Evolutionary conservation across 2,329 filamentous ascomycete species (phyloP), one percentile per base, ranked within the genome.

Genomic region (Claviceps sorghi): DNA sequence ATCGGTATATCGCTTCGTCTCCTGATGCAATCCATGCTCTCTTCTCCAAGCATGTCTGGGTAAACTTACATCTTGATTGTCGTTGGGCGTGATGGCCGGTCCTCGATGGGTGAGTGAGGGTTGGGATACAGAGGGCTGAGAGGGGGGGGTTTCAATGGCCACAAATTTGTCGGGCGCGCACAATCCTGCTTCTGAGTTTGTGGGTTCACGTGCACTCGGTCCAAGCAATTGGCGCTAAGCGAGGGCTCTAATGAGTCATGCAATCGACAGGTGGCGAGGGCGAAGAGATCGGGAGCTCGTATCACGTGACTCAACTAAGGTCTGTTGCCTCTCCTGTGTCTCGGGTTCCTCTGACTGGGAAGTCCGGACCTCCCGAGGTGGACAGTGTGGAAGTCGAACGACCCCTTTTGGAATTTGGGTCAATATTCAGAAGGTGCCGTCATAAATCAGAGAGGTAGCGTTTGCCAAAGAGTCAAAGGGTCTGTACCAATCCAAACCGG

Each of bases 31-130:
- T 49, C 30, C 30, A 46, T 36, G n/a, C 42, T 38, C 32, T 51
- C 51, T 29, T 46, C 15, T 22, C 4, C 29, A 29, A 17, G 32
- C n/a, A 22, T 42, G 7, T 40, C 34, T 21, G 21, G 38, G 44
- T 57, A 29, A 70, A 70, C 69, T 71, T 65, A 71, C 69, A 71
- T 71, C 69, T 71, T 71, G 65, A 67, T 64, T 70, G 60, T 67
- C 64, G 63, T 63, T 67, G 64, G 60, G 63, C 59, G 64, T 66
- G 64, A 70, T 69, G 69, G 69, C 62, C 62, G 65, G 61, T 67
- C 67, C 65, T 70, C 66, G 64, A 63, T 67, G 60, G 62, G 63
- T 67, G 60, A 62, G 60, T 60, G 60, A 58, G 56, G 58, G 54
- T 58, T 52, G 61, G 61, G 61, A 67, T 62, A 66, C 64, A 53